Evolutionary conservation across 1,284 basidiomycete species (phyloP), one percentile per base, ranked within the genome.

Genomic region (Naganishia albida): DNA sequence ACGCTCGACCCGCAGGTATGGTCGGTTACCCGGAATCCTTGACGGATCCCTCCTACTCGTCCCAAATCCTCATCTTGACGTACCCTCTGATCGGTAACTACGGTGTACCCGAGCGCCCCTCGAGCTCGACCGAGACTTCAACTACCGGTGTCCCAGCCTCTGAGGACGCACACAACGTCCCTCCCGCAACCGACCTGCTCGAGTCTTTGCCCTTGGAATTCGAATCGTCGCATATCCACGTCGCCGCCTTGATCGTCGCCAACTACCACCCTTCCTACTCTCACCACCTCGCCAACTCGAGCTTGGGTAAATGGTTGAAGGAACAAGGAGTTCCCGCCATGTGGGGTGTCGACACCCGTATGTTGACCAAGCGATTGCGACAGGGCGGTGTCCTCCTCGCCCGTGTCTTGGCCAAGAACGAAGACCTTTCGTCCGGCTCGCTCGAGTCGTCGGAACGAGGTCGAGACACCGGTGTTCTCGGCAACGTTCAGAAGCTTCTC

Each of bases 11-110:
- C 66, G 30, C 76, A 96, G 94, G 94, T 66, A 96, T 99, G 95
- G 93, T 99, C 68, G 96, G 96, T 52, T 99, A 99, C 80, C 94
- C 93, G 67, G 96, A 99, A 77, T 98, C 96, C 18, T 83, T 99
- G 70, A 99, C 96, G 56, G 96, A 99, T 80, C 96, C 96, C 18
- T 99, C 96, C 2, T 99, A 99, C 81, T 89, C 95, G 78, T 93
- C 93, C 57, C 96, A 99, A 80, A 99, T 99, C 75, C 87, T 99
- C 67, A 88, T 99, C 68, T 85, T 99, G 71, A 99, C 96, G 6
- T 99, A 97, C 81, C 96, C 96, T 4, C 84, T 99, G 72, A 84
- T 98, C 71, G 96, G 96, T 64, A 98, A 98, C 80, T 99, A 99
- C 77, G 96, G 96, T 78, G 94, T 99, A n/a, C 96, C 96, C 63